A percentile compares a stretch with the other conserved stretches of the same genome.
Evolutionary conservation across 1,139 yeast genomes (phyloP).

Genomic region (Saccharomyces hybrid): DNA sequence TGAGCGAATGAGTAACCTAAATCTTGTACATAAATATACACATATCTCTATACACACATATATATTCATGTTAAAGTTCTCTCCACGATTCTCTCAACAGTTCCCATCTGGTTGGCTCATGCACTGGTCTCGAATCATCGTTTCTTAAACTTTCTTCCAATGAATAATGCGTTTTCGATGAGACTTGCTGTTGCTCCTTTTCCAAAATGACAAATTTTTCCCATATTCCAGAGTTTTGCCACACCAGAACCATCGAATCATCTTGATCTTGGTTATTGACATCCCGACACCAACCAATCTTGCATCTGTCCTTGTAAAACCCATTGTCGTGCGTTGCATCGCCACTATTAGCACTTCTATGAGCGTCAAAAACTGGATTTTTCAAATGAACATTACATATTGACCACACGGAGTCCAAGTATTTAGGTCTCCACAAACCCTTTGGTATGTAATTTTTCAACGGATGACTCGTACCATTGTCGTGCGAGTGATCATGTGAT

Average conservation of each 20-base stretch:
- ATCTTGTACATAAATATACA: neutral
- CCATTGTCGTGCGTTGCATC: conserved; percentile 8
- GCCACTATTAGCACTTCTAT: conserved; percentile 14
- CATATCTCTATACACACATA: neutral
- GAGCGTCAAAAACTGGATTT: conserved; percentile 17
- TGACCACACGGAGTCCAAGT: conserved; percentile 85
- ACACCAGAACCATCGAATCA: conserved; percentile 65
- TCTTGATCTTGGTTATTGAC: conserved; percentile 27
- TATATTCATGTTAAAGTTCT: conserved; percentile 14
- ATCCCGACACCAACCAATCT: conserved; percentile 30
- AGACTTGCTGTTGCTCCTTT: conserved; percentile 8
- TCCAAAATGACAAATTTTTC: conserved; percentile 73
- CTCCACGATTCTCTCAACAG: conserved; percentile 75
- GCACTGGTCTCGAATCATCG: conserved; percentile 17
- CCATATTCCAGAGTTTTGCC: conserved; percentile 73
- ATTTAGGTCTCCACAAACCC: conserved; percentile 49
- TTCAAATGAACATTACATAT: conserved; percentile 71
- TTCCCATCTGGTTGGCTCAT: conserved; percentile 41
- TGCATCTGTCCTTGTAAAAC: conserved; percentile 25
- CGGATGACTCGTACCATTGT: conserved; percentile 39
- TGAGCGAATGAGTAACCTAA: neutral
- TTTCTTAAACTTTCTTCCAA: conserved; percentile 17
- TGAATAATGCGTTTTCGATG: conserved; percentile 5
- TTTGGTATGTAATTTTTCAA: conserved; percentile 55
- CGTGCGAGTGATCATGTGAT: neutral